These are phyloP conservation scores for Xylaria venustula DNA, from an alignment of 495 filamentous ascomycete genomes.

Conservation along the genomic window DNA sequence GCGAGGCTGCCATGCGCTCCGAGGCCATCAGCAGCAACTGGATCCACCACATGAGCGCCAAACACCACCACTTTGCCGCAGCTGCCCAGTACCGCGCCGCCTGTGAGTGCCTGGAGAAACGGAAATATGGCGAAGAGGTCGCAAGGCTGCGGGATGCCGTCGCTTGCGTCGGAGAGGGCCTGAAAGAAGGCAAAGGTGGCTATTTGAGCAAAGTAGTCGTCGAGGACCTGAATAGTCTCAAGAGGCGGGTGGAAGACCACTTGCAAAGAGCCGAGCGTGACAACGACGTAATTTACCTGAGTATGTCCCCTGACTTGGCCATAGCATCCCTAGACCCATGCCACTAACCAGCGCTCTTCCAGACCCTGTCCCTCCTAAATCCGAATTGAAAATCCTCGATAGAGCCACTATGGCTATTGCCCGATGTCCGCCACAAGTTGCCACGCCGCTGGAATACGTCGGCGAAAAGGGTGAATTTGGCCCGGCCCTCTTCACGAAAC, in stretches of 20 bases:
- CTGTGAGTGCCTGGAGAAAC: slow-evolving; percentile 87
- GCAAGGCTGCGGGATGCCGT: slow-evolving; percentile 80
- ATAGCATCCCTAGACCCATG: neutral
- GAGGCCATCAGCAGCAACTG: slow-evolving; percentile 88
- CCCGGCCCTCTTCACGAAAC: slow-evolving; percentile 79
- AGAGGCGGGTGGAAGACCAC: slow-evolving; percentile 78
- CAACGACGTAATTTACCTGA: slow-evolving; percentile 91
- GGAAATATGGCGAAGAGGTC: slow-evolving; percentile 94
- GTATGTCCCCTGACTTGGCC: slow-evolving; percentile 32
- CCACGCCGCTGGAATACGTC: slow-evolving; percentile 73
- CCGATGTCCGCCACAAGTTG: slow-evolving; percentile 78
- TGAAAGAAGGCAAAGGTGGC: slow-evolving; percentile 70
- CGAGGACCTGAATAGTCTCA: slow-evolving; percentile 80
- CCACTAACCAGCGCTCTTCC: slow-evolving; percentile 16
- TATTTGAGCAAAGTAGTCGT: slow-evolving; percentile 84
- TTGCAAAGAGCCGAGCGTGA: slow-evolving; percentile 93
- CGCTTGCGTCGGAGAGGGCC: slow-evolving; percentile 76
- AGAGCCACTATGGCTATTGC: slow-evolving; percentile 84
- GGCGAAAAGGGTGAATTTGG: slow-evolving; percentile 79
- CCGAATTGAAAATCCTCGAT: slow-evolving; percentile 81
- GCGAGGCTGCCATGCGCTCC: slow-evolving; percentile 82
- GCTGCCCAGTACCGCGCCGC: slow-evolving; percentile 95
- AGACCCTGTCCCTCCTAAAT: slow-evolving; percentile 81
- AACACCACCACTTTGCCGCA: slow-evolving; percentile 96
- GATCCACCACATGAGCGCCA: slow-evolving; percentile 98